phyloP scores from a whole-genome alignment of 2,329 filamentous ascomycete species.

The Venturia oleaginea region DNA sequence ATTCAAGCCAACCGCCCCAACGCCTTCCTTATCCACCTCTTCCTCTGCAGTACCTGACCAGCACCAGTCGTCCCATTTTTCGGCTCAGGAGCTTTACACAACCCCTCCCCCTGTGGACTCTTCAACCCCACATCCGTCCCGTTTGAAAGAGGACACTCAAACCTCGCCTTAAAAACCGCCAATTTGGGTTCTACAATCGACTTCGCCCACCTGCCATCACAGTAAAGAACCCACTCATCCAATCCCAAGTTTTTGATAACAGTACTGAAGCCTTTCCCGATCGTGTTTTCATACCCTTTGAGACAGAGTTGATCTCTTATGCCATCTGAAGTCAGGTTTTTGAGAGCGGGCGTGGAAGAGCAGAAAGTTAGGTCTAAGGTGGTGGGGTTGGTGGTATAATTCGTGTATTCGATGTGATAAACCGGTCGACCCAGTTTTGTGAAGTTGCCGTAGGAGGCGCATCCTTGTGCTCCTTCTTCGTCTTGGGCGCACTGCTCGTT shows the following conservation, averaged over 20 bases:
- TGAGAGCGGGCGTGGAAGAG: neutral
- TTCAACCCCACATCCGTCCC: neutral
- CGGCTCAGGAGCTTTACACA: neutral
- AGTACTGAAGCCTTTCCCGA: conserved; percentile 9
- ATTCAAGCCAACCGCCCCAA: neutral
- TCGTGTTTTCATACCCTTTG: conserved; percentile 21
- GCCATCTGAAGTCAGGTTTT: neutral
- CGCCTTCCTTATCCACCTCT: neutral
- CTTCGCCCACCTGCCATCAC: conserved; percentile 5
- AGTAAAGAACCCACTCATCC: conserved; percentile 13
- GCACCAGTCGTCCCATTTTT: neutral
- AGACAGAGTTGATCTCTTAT: neutral
- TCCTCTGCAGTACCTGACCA: neutral
- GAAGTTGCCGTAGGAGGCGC: conserved; percentile 22
- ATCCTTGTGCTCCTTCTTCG: neutral
- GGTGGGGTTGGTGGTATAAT: neutral
- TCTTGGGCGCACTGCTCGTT: conserved; percentile 9
- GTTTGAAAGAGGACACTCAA: neutral
- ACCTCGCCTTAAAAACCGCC: neutral
- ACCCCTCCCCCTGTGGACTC: neutral
- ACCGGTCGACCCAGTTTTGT: conserved; percentile 22
- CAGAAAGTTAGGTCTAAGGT: neutral
- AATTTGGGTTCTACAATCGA: neutral
- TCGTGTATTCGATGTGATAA: conserved; percentile 14
- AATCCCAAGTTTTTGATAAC: conserved; percentile 12